phyloP scores from a whole-genome alignment of 2,329 filamentous ascomycete genomes.

The Neonectria ditissima region DNA sequence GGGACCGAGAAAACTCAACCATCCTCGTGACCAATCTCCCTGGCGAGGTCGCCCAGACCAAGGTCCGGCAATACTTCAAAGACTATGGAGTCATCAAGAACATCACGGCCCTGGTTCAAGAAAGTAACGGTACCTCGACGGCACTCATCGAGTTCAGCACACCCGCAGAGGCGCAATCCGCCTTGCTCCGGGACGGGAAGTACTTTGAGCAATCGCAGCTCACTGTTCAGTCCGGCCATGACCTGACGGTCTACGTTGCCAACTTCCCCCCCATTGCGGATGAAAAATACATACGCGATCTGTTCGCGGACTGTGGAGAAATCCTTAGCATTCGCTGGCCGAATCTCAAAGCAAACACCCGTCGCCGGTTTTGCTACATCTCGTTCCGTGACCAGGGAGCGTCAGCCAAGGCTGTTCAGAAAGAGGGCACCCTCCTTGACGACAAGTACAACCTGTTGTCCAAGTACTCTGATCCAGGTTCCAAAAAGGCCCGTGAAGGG shows the following conservation, averaged over 20 bases:
- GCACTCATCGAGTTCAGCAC: constrained; percentile 89
- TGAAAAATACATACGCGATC: constrained; percentile 73
- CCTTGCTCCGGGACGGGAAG: constrained; percentile 84
- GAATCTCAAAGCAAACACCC: constrained; percentile 88
- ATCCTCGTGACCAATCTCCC: constrained; percentile 86
- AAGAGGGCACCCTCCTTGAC: constrained; percentile 78
- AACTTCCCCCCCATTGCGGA: constrained; percentile 88
- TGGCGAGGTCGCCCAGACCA: constrained; percentile 73
- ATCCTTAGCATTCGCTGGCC: constrained; percentile 90
- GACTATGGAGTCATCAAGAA: constrained; percentile 89
- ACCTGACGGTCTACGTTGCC: constrained; percentile 86
- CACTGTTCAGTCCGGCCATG: constrained; percentile 78
- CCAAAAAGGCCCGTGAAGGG: constrained; percentile 82
- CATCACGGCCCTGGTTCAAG: constrained; percentile 72
- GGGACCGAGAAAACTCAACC: constrained; percentile 91
- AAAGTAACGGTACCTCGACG: constrained; percentile 71
- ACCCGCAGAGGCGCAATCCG: constrained; percentile 82
- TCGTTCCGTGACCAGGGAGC: constrained; percentile 81
- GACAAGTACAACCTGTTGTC: constrained; percentile 76
- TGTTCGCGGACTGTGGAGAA: constrained; percentile 82
- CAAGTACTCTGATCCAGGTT: constrained; percentile 85
- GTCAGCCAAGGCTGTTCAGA: constrained; percentile 76
- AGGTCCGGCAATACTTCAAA: constrained; percentile 89
- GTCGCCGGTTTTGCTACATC: constrained; percentile 94
- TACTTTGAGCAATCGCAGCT: constrained; percentile 80